phyloP scores from a whole-genome alignment of 2,329 filamentous ascomycete genomes.

The Alternaria novae-zelandiae region DNA sequence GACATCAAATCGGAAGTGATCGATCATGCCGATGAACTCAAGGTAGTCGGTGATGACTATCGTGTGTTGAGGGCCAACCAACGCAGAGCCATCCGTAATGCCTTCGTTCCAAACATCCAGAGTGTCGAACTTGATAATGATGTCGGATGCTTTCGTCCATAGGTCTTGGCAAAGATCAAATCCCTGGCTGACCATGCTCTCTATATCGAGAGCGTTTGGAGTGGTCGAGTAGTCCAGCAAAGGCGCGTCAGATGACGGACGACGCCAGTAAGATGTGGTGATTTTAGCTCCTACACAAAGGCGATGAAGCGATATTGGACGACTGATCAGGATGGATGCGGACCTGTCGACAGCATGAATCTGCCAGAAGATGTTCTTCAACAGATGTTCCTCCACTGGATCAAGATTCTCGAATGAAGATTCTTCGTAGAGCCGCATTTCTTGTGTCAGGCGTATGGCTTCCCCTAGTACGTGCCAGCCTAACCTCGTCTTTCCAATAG shows the following conservation, averaged over 20 bases:
- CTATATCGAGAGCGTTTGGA: neutral
- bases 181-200: neutral
- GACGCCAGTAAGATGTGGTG: neutral
- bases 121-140: neutral
- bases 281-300: neutral
- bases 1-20: neutral
- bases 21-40: neutral
- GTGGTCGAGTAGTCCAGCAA: neutral
- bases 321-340: neutral
- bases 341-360: neutral
- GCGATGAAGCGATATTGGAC: neutral
- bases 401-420: neutral
- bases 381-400: neutral
- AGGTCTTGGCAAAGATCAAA: neutral
- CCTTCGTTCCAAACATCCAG: neutral
- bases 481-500: neutral
- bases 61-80: neutral
- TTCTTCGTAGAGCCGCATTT: neutral
- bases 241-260: neutral
- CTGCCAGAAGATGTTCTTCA: neutral
- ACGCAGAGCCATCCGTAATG: neutral
- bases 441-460: neutral
- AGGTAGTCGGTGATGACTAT: neutral
- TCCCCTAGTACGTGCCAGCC: neutral
- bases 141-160: neutral